phyloP scores from a whole-genome alignment of 2,329 filamentous ascomycete genomes.

The Penicillium rolfsii region DNA sequence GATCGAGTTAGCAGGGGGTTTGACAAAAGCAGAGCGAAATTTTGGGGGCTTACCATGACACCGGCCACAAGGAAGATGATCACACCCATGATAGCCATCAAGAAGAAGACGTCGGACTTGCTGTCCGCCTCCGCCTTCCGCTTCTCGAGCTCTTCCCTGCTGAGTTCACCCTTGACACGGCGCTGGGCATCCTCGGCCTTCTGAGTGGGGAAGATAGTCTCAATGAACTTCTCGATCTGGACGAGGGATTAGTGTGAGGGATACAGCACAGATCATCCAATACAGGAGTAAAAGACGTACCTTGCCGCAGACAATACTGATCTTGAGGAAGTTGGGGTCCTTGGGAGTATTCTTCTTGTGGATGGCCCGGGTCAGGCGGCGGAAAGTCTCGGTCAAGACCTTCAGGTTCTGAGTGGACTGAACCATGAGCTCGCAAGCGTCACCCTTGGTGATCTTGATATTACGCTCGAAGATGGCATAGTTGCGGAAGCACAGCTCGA shows the following conservation, averaged over 20 bases:
- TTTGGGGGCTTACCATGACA: slow-evolving; percentile 70
- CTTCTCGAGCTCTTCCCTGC: slow-evolving; percentile 61
- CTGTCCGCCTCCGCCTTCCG: slow-evolving; percentile 53
- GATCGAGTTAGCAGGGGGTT: slow-evolving; percentile 9
- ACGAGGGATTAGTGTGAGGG: slow-evolving; percentile 15
- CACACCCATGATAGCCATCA: slow-evolving; percentile 70
- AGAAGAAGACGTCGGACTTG: slow-evolving; percentile 61
- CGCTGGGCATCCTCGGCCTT: slow-evolving; percentile 62
- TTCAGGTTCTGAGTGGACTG: slow-evolving; percentile 89
- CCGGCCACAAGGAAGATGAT: slow-evolving; percentile 74
- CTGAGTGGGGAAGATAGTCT: slow-evolving; percentile 86
- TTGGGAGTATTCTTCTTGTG: slow-evolving; percentile 91
- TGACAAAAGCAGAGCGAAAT: not conserved
- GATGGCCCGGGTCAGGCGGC: slow-evolving; percentile 75
- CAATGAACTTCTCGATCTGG: slow-evolving; percentile 93
- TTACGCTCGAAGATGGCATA: slow-evolving; percentile 81
- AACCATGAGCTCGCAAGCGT: slow-evolving; percentile 88
- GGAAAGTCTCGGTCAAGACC: slow-evolving; percentile 80
- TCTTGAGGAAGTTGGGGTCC: slow-evolving; percentile 89
- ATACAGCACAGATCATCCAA: not conserved
- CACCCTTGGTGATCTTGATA: slow-evolving; percentile 94
- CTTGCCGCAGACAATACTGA: slow-evolving; percentile 87
- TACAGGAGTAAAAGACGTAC: slow-evolving; percentile 48
- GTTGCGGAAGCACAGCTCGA: slow-evolving; percentile 92
- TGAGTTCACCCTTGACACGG: slow-evolving; percentile 55